A percentile compares a stretch with the other conserved stretches of the same genome.
phyloP scores from a whole-genome alignment of 768 basidiomycete species.

The Russula griseocarnosa region DNA sequence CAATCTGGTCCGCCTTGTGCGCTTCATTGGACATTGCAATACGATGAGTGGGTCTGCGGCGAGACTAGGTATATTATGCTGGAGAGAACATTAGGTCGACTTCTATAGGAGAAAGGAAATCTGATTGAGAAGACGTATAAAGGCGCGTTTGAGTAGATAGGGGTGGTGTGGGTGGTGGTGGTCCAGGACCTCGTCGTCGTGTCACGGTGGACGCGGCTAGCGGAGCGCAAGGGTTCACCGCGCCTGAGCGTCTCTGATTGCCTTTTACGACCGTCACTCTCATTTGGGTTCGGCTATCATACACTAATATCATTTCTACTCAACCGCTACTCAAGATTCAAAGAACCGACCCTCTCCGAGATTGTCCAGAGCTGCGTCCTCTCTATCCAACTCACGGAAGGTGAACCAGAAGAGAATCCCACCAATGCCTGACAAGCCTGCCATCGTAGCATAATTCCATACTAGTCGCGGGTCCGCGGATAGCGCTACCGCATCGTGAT shows the following conservation, averaged over 20 bases:
- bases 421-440: constrained; percentile 45
- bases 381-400: constrained; percentile 51
- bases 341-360: constrained; percentile 41
- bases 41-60: constrained; percentile 18
- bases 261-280: constrained; percentile 14
- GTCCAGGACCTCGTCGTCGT: constrained; percentile 8
- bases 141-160: neutral
- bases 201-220: constrained; percentile 9
- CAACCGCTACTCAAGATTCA: constrained; percentile 18
- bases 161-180: neutral
- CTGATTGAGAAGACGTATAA: neutral
- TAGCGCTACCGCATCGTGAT: constrained; percentile 36
- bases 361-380: constrained; percentile 59
- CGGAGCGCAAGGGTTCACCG: neutral
- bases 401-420: constrained; percentile 51
- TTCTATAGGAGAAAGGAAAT: constrained; percentile 5
- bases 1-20: constrained; percentile 80
- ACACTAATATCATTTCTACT: neutral
- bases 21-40: constrained; percentile 51
- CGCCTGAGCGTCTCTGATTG: constrained; percentile 11
- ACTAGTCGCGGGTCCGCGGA: constrained; percentile 64
- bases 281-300: neutral
- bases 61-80: constrained; percentile 24
- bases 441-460: constrained; percentile 65
- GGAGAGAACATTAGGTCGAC: constrained; percentile 26